A percentile compares a stretch with the other conserved stretches of the same genome.
Evolutionary conservation across 805 yeast genomes (phyloP).

Genomic region (Trichomonascus vanleenenianus): DNA sequence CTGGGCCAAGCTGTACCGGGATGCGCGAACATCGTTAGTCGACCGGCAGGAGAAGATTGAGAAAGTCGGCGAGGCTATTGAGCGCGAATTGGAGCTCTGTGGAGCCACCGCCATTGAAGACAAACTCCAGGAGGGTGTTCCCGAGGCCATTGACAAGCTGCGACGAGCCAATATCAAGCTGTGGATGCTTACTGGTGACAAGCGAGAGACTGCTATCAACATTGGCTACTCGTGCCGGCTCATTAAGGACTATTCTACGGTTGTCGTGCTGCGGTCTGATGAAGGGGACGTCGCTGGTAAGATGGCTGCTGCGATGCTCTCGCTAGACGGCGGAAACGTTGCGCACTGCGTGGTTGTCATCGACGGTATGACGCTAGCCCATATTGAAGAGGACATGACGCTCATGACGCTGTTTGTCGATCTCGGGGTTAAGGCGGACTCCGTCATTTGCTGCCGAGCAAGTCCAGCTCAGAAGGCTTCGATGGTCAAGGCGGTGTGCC

Average conservation of each 20-base stretch:
- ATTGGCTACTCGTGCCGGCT: constrained; percentile 92
- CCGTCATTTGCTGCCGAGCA: constrained; percentile 93
- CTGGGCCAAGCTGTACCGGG: constrained; percentile 63
- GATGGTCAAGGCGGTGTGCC: constrained; percentile 76
- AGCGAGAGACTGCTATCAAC: constrained; percentile 94
- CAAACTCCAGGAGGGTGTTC: constrained; percentile 92
- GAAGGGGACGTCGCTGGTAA: constrained; percentile 54
- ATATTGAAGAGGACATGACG: constrained; percentile 65
- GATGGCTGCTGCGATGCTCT: constrained; percentile 69
- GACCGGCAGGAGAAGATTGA: constrained; percentile 64
- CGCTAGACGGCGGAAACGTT: constrained; percentile 60
- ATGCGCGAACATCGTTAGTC: constrained; percentile 68
- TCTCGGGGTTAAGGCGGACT: constrained; percentile 77
- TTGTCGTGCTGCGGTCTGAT: constrained; percentile 53
- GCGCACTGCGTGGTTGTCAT: constrained; percentile 94
- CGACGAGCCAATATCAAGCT: constrained; percentile 87
- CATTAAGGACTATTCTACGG: constrained; percentile 87
- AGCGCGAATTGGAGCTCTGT: constrained; percentile 53
- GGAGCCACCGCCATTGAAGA: constrained; percentile 99
- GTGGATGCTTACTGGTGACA: constrained; percentile 99
- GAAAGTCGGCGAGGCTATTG: constrained; percentile 64
- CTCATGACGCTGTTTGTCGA: constrained; percentile 72
- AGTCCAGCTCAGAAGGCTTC: constrained; percentile 94
- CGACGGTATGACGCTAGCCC: constrained; percentile 81
- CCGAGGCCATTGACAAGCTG: constrained; percentile 86